Evolutionary conservation across 257 asterid genomes (phyloP).

Genomic region (Linaria vulgaris): DNA sequence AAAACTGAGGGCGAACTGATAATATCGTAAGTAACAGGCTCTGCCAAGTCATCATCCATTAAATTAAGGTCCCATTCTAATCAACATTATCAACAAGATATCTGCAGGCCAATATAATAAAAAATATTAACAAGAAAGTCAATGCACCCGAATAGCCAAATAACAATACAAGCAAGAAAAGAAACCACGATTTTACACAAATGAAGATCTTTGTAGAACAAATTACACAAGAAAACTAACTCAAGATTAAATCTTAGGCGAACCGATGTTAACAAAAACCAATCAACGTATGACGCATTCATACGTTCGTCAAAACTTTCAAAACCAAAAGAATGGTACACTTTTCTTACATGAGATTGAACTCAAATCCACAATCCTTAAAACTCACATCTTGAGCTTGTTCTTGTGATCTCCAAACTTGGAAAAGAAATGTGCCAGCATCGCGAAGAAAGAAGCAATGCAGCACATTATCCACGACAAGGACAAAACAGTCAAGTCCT

Average conservation of each 20-base stretch:
- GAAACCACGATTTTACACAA: not conserved
- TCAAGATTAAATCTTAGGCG: not conserved
- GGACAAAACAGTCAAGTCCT: slow-evolving; percentile 34
- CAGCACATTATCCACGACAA: slow-evolving; percentile 46
- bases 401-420: slow-evolving; percentile 37
- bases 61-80: not conserved
- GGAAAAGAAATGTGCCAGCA: slow-evolving; percentile 52
- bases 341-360: too few species aligned
- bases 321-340: too few species aligned
- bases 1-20: not conserved
- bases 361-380: not conserved
- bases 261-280: not conserved
- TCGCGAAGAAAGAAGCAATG: slow-evolving; percentile 47
- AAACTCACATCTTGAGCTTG: slow-evolving; percentile 28
- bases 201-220: not conserved
- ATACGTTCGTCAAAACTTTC: too few species aligned
- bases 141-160: not conserved
- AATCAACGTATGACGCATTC: too few species aligned
- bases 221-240: not conserved
- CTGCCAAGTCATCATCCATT: not conserved
- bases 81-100: slow-evolving; percentile 7
- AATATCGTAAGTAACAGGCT: slow-evolving; percentile 1
- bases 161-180: not conserved
- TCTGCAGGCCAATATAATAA: not conserved
- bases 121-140: not conserved